Conservation (phyloP, 768 basidiomycete species). For the Lactarius sp. region DNA sequence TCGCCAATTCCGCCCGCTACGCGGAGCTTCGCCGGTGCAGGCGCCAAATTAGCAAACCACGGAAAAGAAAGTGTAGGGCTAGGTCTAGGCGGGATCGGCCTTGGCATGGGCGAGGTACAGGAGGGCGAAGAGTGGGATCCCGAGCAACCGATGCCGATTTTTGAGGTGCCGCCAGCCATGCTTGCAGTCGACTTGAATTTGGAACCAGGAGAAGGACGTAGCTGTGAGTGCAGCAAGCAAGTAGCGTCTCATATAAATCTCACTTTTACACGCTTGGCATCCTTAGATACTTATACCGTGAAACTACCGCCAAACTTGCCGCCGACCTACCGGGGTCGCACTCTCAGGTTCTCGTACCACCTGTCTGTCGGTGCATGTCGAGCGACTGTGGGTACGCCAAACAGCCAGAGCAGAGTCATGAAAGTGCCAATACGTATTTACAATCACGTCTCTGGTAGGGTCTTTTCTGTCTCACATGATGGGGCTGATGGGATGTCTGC, state of each 20-base stretch:
- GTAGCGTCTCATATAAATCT: not conserved
- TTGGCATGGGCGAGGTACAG: conserved; percentile 11
- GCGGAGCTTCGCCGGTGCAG: conserved; percentile 15
- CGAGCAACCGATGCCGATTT: conserved; percentile 71
- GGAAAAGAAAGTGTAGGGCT: conserved; percentile 31
- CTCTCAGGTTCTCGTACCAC: conserved; percentile 83
- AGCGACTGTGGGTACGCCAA: conserved; percentile 39
- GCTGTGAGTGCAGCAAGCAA: conserved; percentile 51
- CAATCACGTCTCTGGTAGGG: conserved; percentile 72
- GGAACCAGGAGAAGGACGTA: conserved; percentile 76
- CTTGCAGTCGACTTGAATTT: conserved; percentile 83
- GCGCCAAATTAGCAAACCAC: conserved; percentile 9
- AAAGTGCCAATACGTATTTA: conserved; percentile 90
- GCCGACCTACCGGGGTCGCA: conserved; percentile 84
- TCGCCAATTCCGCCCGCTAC: conserved; percentile 19
- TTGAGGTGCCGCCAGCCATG: conserved; percentile 82
- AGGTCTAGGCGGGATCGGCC: conserved; percentile 31
- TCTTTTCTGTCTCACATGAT: not conserved
- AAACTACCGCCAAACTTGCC: conserved; percentile 75
- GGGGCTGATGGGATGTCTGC: not conserved
- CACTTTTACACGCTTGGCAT: conserved; percentile 9
- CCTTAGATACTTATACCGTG: conserved; percentile 73
- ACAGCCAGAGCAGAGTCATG: conserved; percentile 70
- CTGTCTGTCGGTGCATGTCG: conserved; percentile 86
- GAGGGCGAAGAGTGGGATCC: conserved; percentile 49